Base-by-base conservation (phyloP, 2,329 filamentous ascomycete species). In the Cladorrhinum sp. region DNA sequence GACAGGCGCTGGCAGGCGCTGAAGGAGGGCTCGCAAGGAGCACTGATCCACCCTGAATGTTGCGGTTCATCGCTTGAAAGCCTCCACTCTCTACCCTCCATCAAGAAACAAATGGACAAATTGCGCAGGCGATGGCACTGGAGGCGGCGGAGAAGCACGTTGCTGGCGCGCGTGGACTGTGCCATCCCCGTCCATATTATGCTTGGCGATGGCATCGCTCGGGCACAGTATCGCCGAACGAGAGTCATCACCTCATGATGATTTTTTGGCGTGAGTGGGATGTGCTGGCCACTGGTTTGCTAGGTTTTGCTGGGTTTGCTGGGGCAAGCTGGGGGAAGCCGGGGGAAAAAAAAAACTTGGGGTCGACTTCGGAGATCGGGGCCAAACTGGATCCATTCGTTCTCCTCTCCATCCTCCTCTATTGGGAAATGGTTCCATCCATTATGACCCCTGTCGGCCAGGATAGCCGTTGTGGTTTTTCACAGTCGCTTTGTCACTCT, bases 201-300 rank as follows among this genome's bases (percentile, higher is more conserved):
- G 18, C 66, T 69, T 69, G 67, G 65, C 65, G 49, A 41, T 59
- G 57, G 48, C 25, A 59, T 65, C 50, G 58, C 62, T 68, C 67
- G 64, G 68, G 64, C 66, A 64, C 61, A 69, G 65, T 68, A 64
- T 62, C 69, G 64, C 69, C 68, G 70, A 71, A 53, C 51, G 54
- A 55, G 62, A 64, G 58, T 62, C 64, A 66, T 62, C 63, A 58
- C 64, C 54, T 62, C 65, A 65, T 62, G 38, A 52, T 55, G 41
- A 49, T 55, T 56, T 55, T 32, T 55, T 36, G 36, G 10, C 6
- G n/a, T 3, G 36, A 6, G 36, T 8, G 36, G 10, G 16, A n/a
- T 45, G 41, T 45, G 41, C 41, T 45, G 41, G 41, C 41, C 36
- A 41, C 8, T 45, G 41, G 18, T 16, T 16, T 41, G 36, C 36